Evolutionary conservation across 2,329 filamentous ascomycete genomes (phyloP), one percentile per base, ranked within the genome.

Genomic region (Ramichloridium luteum): DNA sequence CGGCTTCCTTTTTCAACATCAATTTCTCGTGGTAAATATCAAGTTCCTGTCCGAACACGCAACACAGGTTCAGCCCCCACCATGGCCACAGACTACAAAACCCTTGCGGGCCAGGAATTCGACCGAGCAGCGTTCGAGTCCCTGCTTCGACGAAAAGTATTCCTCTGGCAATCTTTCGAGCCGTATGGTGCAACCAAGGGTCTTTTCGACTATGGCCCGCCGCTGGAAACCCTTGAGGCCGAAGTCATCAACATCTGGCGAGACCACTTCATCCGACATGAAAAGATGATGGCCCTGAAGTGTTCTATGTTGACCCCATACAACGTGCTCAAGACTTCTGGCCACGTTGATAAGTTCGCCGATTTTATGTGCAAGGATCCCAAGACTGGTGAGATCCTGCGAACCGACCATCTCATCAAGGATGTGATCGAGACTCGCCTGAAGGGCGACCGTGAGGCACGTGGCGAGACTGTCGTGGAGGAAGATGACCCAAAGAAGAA

Each of bases 331-430:
- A 93, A 96, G 71, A 93, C 88, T 3, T 63, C 59, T 57, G 90
- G 90, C 43, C 90, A 98, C 63, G 90, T 96, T 44, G 88, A 94
- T 60, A 93, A 93, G 61, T 96, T 96, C 54, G 81, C 84, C 60
- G 88, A 96, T 59, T 96, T 82, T 83, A 94, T 96, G 86, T 93
- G 54, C 51, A 57, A 57, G 44, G 90, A 98, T 59, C 84, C 88
- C 41, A 92, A 93, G 70, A 93, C 80, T 50, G 90, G 90, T 55
- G 90, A 98, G 59, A 93, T 94, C 53, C 76, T 98, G 56, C 77
- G 90, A 47, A 85, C 90, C 36, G 90, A 98, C 55, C 90, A 98
- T 65, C 74, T 96, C 50, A 86, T 98, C 45, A 86, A 96, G 68
- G 83, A 93, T 49, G 77, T 94, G 22, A 73, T 98, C 31, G 86